A percentile compares a stretch with the other conserved stretches of the same genome.
Conservation (phyloP, 2,329 filamentous ascomycete genomes). For the Myriosclerotinia curreyana region DNA sequence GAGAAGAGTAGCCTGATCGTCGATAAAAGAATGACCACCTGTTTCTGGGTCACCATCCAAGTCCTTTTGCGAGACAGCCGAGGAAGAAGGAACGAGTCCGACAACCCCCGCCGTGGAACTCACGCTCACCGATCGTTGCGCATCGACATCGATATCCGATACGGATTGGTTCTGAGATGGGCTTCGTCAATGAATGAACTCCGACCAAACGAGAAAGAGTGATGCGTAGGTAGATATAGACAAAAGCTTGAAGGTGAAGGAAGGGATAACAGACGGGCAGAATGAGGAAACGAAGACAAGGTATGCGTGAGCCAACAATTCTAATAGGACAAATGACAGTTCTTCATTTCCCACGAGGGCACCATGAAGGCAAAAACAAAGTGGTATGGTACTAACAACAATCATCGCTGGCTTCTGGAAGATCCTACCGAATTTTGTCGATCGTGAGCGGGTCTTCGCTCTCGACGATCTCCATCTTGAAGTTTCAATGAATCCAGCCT, state of each 20-base stretch:
- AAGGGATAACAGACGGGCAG: constrained; percentile 18
- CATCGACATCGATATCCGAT: constrained; percentile 27
- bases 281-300: constrained; percentile 25
- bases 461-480: constrained; percentile 71
- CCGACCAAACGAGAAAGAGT: constrained; percentile 19
- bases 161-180: constrained; percentile 13
- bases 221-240: background rate
- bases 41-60: constrained; percentile 22
- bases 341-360: constrained; percentile 18
- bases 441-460: constrained; percentile 55
- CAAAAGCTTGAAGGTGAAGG: constrained; percentile 16
- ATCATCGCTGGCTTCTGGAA: constrained; percentile 42
- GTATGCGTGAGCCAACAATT: constrained; percentile 36
- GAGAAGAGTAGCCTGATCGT: constrained; percentile 36
- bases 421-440: constrained; percentile 57
- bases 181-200: constrained; percentile 28
- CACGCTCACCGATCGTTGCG: constrained; percentile 3
- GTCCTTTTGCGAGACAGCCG: constrained; percentile 15
- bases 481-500: constrained; percentile 86
- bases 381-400: constrained; percentile 33
- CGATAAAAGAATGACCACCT: constrained; percentile 28
- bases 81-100: constrained; percentile 15
- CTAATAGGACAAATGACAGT: constrained; percentile 31
- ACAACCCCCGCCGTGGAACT: constrained; percentile 28
- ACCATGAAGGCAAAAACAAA: constrained; percentile 35